Base-by-base conservation (phyloP, 306 rosid species). In the Castanea sativa region DNA sequence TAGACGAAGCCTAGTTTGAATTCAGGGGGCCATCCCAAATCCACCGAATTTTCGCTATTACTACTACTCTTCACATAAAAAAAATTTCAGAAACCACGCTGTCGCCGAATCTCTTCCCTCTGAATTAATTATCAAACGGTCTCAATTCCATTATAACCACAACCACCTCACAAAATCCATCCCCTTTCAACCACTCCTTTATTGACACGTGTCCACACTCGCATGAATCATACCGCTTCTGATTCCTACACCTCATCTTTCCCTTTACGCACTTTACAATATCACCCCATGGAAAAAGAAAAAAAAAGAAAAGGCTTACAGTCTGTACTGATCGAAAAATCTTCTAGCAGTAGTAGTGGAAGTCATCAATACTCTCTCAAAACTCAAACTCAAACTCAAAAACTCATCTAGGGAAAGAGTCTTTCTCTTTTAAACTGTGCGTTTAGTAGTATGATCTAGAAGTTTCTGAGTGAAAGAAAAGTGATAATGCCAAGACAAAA, bases 401-500 rank as follows among this genome's bases (percentile, higher is more conserved):
- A 49, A 49, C 5, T 49, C 53, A 49, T 49, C 53, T 49, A 49
- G 53, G 53, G 53, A 49, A 49, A 49, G 16, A 49, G 16, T 49
- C 53, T 12, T 13, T 49, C 53, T 3, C 53, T 49, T 3, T 49
- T 49, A 49, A 49, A 49, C 53, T 11, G 53, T 49, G 53, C 53
- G 53, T 49, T 49, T 49, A 12, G 53, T 12, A 49, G 53, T 2
- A 49, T 49, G 53, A 49, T 56, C 20, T 30, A 3, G 33, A 32
- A 53, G 35, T 29, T 32, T 59, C 8, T 32, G 30, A 63, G 2
- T 18, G 25, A 29, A 8, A 41, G 0, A 12, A 1, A 1, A 23
- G 59, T 79, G 80, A 67, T 61, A 85, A 91, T 93, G 97, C 93
- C 88, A 60, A 95, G 90, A 86, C 96, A 89, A 71, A 89, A 84